Evolutionary conservation across 2,329 filamentous ascomycete species (phyloP), one percentile per base, ranked within the genome.

Genomic region (Diaporthe sp.): DNA sequence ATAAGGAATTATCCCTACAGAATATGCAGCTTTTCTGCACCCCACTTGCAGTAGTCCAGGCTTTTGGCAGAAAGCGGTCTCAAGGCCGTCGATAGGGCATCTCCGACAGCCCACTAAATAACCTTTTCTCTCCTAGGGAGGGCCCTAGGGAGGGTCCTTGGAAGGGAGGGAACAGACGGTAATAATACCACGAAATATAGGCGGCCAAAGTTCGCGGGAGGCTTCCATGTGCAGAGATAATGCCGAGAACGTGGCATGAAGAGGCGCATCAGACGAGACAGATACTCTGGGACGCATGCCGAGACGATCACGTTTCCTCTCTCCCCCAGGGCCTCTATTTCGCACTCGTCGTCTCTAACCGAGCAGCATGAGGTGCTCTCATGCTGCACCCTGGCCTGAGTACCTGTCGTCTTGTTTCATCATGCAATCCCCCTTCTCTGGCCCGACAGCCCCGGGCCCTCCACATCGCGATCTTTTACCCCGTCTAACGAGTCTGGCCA

Each of bases 191-290:
- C 44, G 31, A 22, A 39, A 20, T 25, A 25, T 25, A 17, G 22
- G 47, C 63, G 44, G 44, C 7, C 28, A 17, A 31, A n/a, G 44
- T 34, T 34, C 44, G 31, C 42, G 61, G 44, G 28, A 67, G 42
- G 44, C 61, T 67, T 67, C 61, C 44, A 49, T 34, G 63, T 51
- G 28, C 20, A 51, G 44, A 31, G 20, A 51, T 51, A 34, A 68
- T 47, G 63, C 63, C 44, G 28, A 53, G 31, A 68, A 2, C 13
- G 63, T 53, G 44, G 63, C 63, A 68, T 68, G 63, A 51, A 51
- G 44, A 22, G 31, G 44, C 63, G 31, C 47, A 3, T 51, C 63
- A 68, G 44, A 51, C 63, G 63, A 68, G 63, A 68, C 63, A 68
- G 47, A 20, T 37, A n/a, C 44, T 9, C 28, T 25, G 63, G 61